phyloP scores from a whole-genome alignment of 139 green algal genomes.

The Micractinium sp. region DNA sequence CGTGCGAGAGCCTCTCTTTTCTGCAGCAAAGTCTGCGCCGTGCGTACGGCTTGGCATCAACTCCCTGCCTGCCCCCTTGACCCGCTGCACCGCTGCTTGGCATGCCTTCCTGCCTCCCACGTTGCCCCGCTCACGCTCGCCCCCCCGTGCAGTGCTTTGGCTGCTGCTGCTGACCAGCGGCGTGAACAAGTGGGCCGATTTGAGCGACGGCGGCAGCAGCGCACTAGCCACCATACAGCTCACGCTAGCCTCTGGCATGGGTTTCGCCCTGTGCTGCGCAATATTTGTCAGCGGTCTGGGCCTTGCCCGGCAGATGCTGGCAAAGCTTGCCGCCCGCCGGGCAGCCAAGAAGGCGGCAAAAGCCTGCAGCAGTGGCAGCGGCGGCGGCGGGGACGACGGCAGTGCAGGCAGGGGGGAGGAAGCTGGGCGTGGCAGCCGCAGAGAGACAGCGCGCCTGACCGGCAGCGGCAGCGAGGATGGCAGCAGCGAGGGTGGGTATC shows the following conservation, averaged over 20 bases:
- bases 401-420: neutral
- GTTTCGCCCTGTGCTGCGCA: constrained; percentile 7
- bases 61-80: too few species aligned
- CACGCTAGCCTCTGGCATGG: constrained; percentile 29
- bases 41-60: too few species aligned
- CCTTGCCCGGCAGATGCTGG: neutral
- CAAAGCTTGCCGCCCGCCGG: neutral
- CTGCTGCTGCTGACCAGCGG: constrained; percentile 52
- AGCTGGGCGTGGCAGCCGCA: neutral
- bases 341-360: neutral
- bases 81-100: too few species aligned
- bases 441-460: too few species aligned
- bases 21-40: too few species aligned
- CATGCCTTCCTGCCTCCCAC: too few species aligned
- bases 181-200: constrained; percentile 47
- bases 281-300: neutral
- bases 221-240: constrained; percentile 32
- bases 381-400: neutral
- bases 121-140: neutral
- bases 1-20: too few species aligned
- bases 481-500: neutral
- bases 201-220: constrained; percentile 1
- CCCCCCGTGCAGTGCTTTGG: constrained; percentile 43
- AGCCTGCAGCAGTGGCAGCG: too few species aligned
- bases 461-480: neutral